Evolutionary conservation across 2,329 filamentous ascomycete species (phyloP), one percentile per base, ranked within the genome.

Genomic region (Trichoderma koningiopsis): DNA sequence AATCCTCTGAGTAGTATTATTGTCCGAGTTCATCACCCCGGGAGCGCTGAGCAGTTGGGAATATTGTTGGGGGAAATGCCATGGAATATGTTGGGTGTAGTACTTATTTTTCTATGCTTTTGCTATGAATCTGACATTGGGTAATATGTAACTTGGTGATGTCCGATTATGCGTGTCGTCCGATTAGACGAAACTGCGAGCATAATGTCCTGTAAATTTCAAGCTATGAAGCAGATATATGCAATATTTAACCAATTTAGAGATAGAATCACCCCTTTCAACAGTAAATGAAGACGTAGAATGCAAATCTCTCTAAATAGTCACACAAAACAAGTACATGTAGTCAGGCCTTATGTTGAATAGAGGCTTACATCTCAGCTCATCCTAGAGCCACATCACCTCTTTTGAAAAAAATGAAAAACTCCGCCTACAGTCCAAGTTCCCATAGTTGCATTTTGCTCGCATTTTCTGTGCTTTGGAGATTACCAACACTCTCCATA

Each of bases 401-500:
- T n/a, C 29, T 33, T n/a, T 19, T 37, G 1, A 19, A 5, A 5
- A 22, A 22, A 35, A 27, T 55, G 4, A 35, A 3, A 62, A 62
- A 16, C 10, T 52, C 8, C 22, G 19, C 47, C 29, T 11, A n/a
- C 40, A 31, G 35, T 37, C 24, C 24, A 62, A 52, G 4, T 49
- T 7, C 8, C n/a, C 11, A 24, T 31, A 13, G 8, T 19, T 4
- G 3, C 35, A 13, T 31, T 52, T 31, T 52, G 10, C 6, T 52
- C n/a, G 2, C 24, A 3, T 16, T 24, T 16, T 35, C 22, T 35
- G 27, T 14, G 43, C n/a, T 19, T 33, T 43, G 22, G 31, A 70
- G 77, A 55, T 72, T 70, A 68, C 40, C 40, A 43, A 19, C 79
- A 81, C n/a, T 69, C 70, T 1, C 79, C 79, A 70, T 75, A 81